Percentiles rank a stretch among this genome's conserved stretches.
Conservation (phyloP, 2,329 filamentous ascomycete genomes). For the Bipolaris gigantea region DNA sequence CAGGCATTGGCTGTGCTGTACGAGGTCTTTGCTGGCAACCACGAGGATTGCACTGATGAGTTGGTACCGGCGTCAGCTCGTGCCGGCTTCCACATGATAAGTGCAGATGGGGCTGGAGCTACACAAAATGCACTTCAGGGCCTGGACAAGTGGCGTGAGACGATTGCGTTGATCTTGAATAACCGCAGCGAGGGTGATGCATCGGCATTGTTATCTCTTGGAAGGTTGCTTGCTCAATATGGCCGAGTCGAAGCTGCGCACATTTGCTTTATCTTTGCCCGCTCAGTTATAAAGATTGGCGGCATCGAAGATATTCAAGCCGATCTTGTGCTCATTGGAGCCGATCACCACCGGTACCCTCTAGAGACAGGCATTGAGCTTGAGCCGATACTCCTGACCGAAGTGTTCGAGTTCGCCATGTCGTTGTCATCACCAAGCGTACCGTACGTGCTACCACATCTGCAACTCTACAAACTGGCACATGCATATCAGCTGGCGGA, state of each 20-base stretch:
- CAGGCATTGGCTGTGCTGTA: constrained; percentile 90
- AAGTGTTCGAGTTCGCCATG: constrained; percentile 89
- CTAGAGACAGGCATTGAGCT: constrained; percentile 76
- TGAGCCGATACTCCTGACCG: constrained; percentile 89
- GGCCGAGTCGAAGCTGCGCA: constrained; percentile 89
- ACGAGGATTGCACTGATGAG: constrained; percentile 93
- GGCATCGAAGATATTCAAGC: constrained; percentile 80
- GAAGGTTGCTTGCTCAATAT: constrained; percentile 80
- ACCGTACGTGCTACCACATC: constrained; percentile 69
- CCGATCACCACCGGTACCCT: constrained; percentile 73
- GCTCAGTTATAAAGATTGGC: constrained; percentile 69
- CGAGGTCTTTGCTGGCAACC: constrained; percentile 89
- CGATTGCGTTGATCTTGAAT: constrained; percentile 78
- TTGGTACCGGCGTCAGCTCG: constrained; percentile 90
- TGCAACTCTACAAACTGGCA: constrained; percentile 88
- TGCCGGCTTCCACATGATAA: constrained; percentile 88
- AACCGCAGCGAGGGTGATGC: constrained; percentile 83
- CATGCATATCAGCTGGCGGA: constrained; percentile 85
- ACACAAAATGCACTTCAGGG: constrained; percentile 78
- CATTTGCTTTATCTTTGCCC: constrained; percentile 88
- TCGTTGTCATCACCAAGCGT: constrained; percentile 63
- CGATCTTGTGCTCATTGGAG: constrained; percentile 81
- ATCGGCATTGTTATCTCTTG: constrained; percentile 76
- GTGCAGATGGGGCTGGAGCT: constrained; percentile 61
- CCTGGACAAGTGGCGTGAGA: constrained; percentile 92